These are phyloP conservation scores for Aleurites moluccanus DNA, from an alignment of 441 rosid species.

Conservation along the genomic window DNA sequence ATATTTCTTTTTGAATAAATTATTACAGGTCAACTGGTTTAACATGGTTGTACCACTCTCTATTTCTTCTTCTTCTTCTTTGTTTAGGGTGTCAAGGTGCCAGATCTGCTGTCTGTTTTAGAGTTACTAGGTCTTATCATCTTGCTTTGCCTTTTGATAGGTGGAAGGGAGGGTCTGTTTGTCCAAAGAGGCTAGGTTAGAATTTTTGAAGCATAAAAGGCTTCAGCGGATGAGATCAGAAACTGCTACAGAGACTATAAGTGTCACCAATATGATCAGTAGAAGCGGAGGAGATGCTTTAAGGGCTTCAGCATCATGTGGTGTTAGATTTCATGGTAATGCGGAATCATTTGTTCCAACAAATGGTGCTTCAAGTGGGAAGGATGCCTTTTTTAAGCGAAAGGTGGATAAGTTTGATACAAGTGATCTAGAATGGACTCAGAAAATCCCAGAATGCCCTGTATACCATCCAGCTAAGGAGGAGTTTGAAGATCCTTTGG, in stretches of 20 bases:
- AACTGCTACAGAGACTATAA: conserved; percentile 43
- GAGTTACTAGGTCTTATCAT: neutral
- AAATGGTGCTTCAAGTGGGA: conserved; percentile 43
- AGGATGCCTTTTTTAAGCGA: conserved; percentile 52
- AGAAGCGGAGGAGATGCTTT: conserved; percentile 91
- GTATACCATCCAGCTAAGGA: conserved; percentile 90
- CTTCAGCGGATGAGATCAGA: conserved; percentile 69
- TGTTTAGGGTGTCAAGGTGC: neutral
- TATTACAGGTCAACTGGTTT: neutral
- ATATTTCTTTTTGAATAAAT: neutral
- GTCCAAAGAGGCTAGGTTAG: conserved; percentile 75
- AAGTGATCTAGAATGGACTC: conserved; percentile 84
- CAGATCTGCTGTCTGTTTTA: neutral
- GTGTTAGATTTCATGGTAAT: conserved; percentile 64
- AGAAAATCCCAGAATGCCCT: conserved; percentile 90
- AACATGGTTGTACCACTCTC: neutral
- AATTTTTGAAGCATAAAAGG: conserved; percentile 79
- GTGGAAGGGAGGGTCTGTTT: conserved; percentile 87
- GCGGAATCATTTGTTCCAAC: conserved; percentile 37
- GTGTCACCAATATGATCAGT: conserved; percentile 46
- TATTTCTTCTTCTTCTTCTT: neutral
- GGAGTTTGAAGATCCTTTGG: conserved; percentile 96
- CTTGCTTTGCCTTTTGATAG: conserved; percentile 39
- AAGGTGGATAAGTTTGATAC: conserved; percentile 75
- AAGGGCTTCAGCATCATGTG: conserved; percentile 76